phyloP scores from a whole-genome alignment of 345 rosid species.

The Euphorbia tirucalli region DNA sequence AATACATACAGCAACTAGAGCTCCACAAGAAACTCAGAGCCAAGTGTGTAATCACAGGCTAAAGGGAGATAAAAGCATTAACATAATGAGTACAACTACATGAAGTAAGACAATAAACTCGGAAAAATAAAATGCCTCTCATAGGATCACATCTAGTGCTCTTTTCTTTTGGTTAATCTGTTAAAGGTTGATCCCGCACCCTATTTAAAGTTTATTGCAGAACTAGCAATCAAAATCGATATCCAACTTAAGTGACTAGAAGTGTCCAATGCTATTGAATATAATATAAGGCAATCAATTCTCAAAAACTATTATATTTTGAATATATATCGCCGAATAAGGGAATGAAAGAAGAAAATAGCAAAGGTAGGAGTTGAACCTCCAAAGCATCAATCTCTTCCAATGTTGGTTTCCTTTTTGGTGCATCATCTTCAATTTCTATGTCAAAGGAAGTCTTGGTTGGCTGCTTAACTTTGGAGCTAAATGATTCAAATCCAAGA shows the following conservation, averaged over 20 bases:
- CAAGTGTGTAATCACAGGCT: neutral
- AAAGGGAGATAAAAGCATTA: no score
- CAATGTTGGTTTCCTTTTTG: conserved; percentile 73
- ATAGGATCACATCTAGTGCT: no score
- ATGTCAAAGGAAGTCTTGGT: conserved; percentile 44
- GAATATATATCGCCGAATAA: neutral
- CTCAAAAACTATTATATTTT: no score
- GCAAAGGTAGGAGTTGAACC: conserved; percentile 41
- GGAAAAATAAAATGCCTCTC: neutral
- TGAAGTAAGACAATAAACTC: neutral
- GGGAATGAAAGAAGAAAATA: neutral
- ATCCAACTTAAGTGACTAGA: no score
- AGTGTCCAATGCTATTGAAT: no score
- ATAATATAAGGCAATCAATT: no score
- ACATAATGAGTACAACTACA: no score
- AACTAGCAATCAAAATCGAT: no score
- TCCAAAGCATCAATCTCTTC: conserved; percentile 99
- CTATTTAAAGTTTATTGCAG: no score
- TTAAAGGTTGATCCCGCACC: neutral
- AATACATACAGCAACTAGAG: neutral
- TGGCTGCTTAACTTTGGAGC: conserved; percentile 37
- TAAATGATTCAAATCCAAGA: conserved; percentile 67
- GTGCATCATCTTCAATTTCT: conserved; percentile 88
- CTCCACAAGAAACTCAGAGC: neutral
- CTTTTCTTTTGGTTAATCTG: no score